These are phyloP conservation scores for Candolleomyces eurysporus DNA, from an alignment of 768 basidiomycete species.

Conservation along the genomic window DNA sequence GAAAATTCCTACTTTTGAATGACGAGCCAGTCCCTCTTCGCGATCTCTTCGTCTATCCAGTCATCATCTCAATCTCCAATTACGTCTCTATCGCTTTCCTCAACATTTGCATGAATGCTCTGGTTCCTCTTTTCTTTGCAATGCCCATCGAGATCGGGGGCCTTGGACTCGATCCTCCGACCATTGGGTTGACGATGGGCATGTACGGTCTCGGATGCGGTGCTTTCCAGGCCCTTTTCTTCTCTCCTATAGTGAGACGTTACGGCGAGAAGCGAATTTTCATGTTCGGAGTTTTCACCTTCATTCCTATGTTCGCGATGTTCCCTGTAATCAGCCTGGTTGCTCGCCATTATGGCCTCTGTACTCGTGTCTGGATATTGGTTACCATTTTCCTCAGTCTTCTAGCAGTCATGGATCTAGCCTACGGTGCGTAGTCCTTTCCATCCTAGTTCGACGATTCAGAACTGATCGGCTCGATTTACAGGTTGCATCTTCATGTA, in stretches of 20 bases:
- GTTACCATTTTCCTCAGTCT: constrained; percentile 27
- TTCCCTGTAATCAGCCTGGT: constrained; percentile 48
- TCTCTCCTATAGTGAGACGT: constrained; percentile 36
- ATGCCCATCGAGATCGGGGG: constrained; percentile 69
- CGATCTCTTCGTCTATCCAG: constrained; percentile 45
- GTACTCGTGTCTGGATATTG: constrained; percentile 35
- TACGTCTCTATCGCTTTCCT: constrained; percentile 65
- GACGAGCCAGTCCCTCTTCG: constrained; percentile 41
- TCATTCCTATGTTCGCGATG: constrained; percentile 36
- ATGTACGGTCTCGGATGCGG: constrained; percentile 40
- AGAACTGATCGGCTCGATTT: background rate
- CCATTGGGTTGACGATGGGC: constrained; percentile 59
- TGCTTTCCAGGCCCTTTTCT: constrained; percentile 39
- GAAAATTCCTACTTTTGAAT: constrained; percentile 6
- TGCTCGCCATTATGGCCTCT: constrained; percentile 37
- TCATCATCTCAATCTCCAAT: constrained; percentile 66
- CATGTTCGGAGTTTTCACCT: constrained; percentile 31
- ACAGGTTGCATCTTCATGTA: constrained; percentile 51
- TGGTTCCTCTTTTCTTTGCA: constrained; percentile 68
- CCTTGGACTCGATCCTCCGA: constrained; percentile 55
- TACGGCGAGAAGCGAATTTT: constrained; percentile 46
- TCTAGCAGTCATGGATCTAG: constrained; percentile 40
- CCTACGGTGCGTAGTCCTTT: constrained; percentile 36
- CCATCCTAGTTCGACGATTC: background rate
- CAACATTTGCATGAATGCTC: constrained; percentile 49